These are phyloP conservation scores for Gloeophyllum trabeum DNA, from an alignment of 768 basidiomycete genomes.

Conservation along the genomic window DNA sequence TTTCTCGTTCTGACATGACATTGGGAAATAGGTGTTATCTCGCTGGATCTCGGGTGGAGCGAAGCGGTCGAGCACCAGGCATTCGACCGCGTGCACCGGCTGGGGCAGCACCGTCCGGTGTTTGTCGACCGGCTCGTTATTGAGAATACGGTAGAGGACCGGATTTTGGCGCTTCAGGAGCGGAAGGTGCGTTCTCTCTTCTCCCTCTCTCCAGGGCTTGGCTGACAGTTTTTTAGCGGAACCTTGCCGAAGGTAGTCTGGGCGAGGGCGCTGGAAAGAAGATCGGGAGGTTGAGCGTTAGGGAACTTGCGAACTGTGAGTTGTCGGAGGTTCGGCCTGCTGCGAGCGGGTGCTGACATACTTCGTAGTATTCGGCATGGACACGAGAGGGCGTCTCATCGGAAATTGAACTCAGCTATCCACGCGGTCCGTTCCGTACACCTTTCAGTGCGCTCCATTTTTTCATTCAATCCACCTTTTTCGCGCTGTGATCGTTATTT, in stretches of 20 bases:
- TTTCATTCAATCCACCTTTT: too few relatives aligned
- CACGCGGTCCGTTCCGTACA: background rate
- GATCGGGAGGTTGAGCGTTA: conserved; percentile 37
- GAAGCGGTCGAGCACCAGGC: conserved; percentile 53
- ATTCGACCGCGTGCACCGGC: conserved; percentile 31
- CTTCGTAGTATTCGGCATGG: conserved; percentile 16
- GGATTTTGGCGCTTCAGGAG: conserved; percentile 55
- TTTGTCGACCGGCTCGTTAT: conserved; percentile 47
- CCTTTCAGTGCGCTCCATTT: too few relatives aligned
- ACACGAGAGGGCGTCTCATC: conserved; percentile 10
- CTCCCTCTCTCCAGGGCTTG: background rate
- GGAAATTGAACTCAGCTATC: background rate
- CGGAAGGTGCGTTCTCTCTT: conserved; percentile 31
- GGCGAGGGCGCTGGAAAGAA: conserved; percentile 54
- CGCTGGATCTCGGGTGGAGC: conserved; percentile 54
- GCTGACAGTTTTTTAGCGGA: conserved; percentile 21
- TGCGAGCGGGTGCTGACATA: background rate
- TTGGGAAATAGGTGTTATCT: conserved; percentile 31
- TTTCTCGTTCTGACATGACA: background rate
- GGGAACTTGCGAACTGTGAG: conserved; percentile 33
- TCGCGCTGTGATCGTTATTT: too few relatives aligned
- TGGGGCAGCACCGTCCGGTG: conserved; percentile 40
- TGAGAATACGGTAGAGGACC: conserved; percentile 51
- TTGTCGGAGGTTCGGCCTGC: background rate
- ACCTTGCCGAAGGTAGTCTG: conserved; percentile 46